Percentiles rank a stretch among this genome's conserved stretches.
Conservation (phyloP, 2,329 filamentous ascomycete species). For the Ophiostoma populinum region DNA sequence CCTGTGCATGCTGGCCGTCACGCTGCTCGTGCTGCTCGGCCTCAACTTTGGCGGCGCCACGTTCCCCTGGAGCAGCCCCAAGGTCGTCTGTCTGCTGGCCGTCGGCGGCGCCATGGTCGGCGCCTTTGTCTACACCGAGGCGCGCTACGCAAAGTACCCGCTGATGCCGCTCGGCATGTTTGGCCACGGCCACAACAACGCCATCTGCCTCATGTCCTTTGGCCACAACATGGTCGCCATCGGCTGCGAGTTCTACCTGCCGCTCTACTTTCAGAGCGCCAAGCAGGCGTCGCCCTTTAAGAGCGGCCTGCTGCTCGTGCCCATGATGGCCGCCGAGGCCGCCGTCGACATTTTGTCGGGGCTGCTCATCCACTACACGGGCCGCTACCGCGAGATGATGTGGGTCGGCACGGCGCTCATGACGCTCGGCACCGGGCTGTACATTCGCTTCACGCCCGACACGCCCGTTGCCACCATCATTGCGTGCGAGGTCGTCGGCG, state of each 20-base stretch:
- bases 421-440: conserved; percentile 36
- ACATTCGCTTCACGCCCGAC: conserved; percentile 32
- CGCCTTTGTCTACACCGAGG: conserved; percentile 28
- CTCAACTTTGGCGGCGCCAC: conserved; percentile 32
- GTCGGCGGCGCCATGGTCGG: conserved; percentile 20
- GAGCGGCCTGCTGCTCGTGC: conserved; percentile 34
- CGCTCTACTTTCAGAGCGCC: conserved; percentile 29
- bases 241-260: conserved; percentile 30
- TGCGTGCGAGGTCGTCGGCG: conserved; percentile 35
- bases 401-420: conserved; percentile 30
- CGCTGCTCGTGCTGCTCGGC: conserved; percentile 47
- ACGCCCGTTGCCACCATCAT: conserved; percentile 23
- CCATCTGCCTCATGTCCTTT: conserved; percentile 28
- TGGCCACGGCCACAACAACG: conserved; percentile 31
- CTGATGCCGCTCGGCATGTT: conserved; percentile 25
- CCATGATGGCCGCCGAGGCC: conserved; percentile 31
- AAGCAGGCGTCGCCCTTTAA: conserved; percentile 26
- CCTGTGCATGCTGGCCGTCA: conserved; percentile 39
- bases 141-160: conserved; percentile 26
- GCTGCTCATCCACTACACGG: conserved; percentile 31
- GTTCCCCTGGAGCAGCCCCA: conserved; percentile 39
- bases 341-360: conserved; percentile 26
- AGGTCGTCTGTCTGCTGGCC: conserved; percentile 32
- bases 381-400: conserved; percentile 35
- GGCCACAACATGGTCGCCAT: conserved; percentile 33